Percentiles rank a stretch among this genome's conserved stretches.
Conservation (phyloP, 306 rosid species). For the Prunus mongolica region DNA sequence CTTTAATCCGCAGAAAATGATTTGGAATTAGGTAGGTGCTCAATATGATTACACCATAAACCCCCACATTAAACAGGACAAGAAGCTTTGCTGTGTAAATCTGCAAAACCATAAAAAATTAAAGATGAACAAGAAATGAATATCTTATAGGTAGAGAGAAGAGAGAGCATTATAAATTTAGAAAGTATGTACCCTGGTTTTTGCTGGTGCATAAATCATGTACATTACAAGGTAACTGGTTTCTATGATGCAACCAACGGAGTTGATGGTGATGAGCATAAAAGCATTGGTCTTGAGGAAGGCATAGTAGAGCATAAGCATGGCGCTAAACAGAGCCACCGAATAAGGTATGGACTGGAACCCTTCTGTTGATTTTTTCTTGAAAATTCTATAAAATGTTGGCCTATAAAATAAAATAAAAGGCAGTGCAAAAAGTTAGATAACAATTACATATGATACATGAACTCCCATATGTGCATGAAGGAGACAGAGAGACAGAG, state of each 20-base stretch:
- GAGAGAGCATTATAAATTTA: too few species aligned
- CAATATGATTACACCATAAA: constrained; percentile 15
- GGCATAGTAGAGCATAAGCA: constrained; percentile 37
- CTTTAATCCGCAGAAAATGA: background rate
- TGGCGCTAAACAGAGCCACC: constrained; percentile 40
- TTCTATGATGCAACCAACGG: constrained; percentile 28
- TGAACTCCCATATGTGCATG: background rate
- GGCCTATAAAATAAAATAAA: constrained; percentile 1
- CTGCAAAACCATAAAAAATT: constrained; percentile 10
- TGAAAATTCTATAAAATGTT: constrained; percentile 33
- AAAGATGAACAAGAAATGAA: background rate
- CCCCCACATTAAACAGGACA: constrained; percentile 20
- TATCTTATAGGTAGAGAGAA: background rate
- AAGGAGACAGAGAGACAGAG: background rate
- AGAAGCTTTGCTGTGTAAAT: constrained; percentile 24
- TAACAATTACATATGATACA: background rate
- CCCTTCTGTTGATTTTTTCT: constrained; percentile 31
- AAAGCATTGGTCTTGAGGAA: constrained; percentile 14
- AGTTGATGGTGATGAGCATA: constrained; percentile 29
- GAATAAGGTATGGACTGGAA: constrained; percentile 38
- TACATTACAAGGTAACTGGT: constrained; percentile 18
- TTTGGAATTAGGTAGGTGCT: constrained; percentile 2
- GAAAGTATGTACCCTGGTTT: constrained; percentile 19
- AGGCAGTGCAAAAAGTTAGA: background rate
- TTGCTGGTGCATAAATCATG: constrained; percentile 26